Conservation (phyloP, 176 grass and related monocot species). For the Triticum timopheevii region DNA sequence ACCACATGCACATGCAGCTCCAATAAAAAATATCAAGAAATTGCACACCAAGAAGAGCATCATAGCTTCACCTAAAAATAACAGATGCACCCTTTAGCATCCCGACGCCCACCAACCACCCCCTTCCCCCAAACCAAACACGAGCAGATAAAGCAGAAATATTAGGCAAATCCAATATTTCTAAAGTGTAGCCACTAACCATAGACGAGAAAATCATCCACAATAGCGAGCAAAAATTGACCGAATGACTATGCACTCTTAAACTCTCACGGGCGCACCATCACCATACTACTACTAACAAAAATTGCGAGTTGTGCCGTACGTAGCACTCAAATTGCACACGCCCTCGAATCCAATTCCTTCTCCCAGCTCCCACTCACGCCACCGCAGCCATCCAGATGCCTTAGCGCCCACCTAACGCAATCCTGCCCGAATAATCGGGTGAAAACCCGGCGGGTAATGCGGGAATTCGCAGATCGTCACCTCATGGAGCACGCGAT, state of each 20-base stretch:
- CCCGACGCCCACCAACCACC: slow-evolving; percentile 20
- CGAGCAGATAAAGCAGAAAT: slow-evolving; percentile 29
- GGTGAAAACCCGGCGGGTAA: background rate
- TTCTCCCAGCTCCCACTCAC: background rate
- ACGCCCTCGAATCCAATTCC: slow-evolving; percentile 36
- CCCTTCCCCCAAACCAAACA: slow-evolving; percentile 7
- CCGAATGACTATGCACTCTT: background rate
- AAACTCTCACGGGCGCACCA: background rate
- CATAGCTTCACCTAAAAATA: background rate
- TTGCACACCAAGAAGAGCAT: background rate
- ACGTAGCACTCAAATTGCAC: slow-evolving; percentile 35
- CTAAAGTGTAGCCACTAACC: slow-evolving; percentile 16
- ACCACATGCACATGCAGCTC: background rate
- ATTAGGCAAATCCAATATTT: slow-evolving; percentile 2
- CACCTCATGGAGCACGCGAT: slow-evolving; percentile 49
- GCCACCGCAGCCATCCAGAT: background rate
- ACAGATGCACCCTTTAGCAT: slow-evolving; percentile 1
- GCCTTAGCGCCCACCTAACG: slow-evolving; percentile 23
- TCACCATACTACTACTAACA: background rate
- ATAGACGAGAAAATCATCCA: background rate
- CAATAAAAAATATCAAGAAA: background rate
- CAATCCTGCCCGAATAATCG: slow-evolving; percentile 3
- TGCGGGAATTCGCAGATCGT: slow-evolving; percentile 30
- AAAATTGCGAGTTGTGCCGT: slow-evolving; percentile 25
- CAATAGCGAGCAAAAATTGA: slow-evolving; percentile 15